A percentile compares a stretch with the other conserved stretches of the same genome.
phyloP scores from a whole-genome alignment of 805 yeast genomes.

The Candida suzukii region DNA sequence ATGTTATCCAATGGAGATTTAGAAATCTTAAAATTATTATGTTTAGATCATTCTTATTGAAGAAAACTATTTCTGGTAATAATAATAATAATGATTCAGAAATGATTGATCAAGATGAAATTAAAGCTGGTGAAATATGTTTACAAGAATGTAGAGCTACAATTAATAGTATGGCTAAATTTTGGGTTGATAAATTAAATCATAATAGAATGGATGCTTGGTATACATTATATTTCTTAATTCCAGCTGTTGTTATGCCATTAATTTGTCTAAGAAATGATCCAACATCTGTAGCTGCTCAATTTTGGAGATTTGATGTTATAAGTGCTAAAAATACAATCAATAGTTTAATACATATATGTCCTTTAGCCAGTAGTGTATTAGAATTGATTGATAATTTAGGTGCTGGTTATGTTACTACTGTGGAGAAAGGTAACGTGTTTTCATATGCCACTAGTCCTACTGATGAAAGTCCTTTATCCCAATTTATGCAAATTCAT shows the following conservation, averaged over 20 bases:
- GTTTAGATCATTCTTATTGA: conserved; percentile 9
- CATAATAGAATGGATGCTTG: conserved; percentile 12
- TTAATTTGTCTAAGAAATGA: conserved; percentile 7
- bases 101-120: neutral
- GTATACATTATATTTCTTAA: conserved; percentile 11
- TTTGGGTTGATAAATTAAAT: conserved; percentile 5
- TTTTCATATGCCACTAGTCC: conserved; percentile 2
- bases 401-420: conserved; percentile 4
- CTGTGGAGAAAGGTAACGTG: neutral
- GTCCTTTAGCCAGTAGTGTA: conserved; percentile 7
- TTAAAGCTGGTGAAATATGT: conserved; percentile 6
- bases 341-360: conserved; percentile 4
- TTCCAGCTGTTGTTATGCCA: conserved; percentile 12
- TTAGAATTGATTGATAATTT: conserved; percentile 6
- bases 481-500: conserved; percentile 8
- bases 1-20: conserved; percentile 9
- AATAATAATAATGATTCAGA: neutral
- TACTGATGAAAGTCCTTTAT: conserved; percentile 9
- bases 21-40: conserved; percentile 10
- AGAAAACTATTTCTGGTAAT: neutral
- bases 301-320: conserved; percentile 6
- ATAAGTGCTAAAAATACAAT: conserved; percentile 2
- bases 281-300: conserved; percentile 3
- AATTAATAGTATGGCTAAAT: conserved; percentile 6
- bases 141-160: conserved; percentile 8